Evolutionary conservation across 305 asterid species (phyloP).

Genomic region (Fraxinus angustifolia): DNA sequence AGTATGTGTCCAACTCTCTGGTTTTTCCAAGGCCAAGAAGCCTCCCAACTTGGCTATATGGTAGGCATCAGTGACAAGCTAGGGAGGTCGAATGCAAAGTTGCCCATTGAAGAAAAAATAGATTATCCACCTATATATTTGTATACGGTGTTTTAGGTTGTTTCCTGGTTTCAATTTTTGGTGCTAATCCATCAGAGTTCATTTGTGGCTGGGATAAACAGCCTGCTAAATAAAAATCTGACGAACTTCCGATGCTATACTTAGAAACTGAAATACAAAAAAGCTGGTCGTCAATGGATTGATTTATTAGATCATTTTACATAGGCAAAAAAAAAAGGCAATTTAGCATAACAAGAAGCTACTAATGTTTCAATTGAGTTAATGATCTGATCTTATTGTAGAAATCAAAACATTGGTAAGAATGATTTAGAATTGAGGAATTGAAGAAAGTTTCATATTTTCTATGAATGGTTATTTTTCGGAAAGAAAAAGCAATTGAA

Average conservation of each 20-base stretch:
- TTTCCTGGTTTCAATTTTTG: neutral
- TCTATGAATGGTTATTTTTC: neutral
- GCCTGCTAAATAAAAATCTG: neutral
- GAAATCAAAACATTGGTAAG: neutral
- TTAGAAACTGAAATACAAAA: neutral
- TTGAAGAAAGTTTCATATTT: neutral
- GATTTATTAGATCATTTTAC: neutral
- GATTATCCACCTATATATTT: neutral
- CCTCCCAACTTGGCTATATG: neutral
- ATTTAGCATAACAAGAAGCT: neutral
- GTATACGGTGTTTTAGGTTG: neutral
- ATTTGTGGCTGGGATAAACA: neutral
- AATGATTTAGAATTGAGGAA: neutral
- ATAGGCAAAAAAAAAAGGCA: neutral
- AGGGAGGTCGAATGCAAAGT: neutral
- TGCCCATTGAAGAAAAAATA: neutral
- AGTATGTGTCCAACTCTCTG: neutral
- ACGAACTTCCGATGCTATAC: neutral
- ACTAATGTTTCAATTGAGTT: neutral
- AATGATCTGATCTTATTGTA: neutral
- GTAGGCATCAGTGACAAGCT: neutral
- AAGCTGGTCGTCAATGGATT: neutral
- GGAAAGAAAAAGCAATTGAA: neutral
- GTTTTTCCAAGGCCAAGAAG: neutral
- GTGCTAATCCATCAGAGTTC: neutral